Percentiles rank a stretch among this genome's conserved stretches.
Evolutionary conservation across 306 rosid genomes (phyloP).

Genomic region (Prunus campanulata): DNA sequence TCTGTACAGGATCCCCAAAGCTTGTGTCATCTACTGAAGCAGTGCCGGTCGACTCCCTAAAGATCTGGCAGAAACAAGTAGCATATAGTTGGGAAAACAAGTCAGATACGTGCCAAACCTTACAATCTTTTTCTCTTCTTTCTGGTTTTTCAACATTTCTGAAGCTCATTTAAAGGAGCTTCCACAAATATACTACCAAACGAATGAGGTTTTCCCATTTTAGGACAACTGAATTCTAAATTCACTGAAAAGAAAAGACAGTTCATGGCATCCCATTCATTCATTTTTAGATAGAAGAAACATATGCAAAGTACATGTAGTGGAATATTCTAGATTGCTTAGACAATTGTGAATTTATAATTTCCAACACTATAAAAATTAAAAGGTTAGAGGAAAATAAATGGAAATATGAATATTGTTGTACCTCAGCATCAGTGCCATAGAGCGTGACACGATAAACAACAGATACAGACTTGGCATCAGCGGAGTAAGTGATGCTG

Average conservation of each 20-base stretch:
- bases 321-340: neutral
- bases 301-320: neutral
- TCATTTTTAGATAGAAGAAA: neutral
- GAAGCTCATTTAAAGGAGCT: neutral
- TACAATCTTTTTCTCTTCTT: neutral
- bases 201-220: too few species aligned
- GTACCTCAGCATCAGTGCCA: conserved; percentile 90
- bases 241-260: neutral
- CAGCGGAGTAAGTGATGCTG: conserved; percentile 55
- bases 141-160: neutral
- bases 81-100: neutral
- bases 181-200: neutral
- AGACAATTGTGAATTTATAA: neutral
- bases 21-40: conserved; percentile 62
- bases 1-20: conserved; percentile 86
- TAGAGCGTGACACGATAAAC: conserved; percentile 83
- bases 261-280: neutral
- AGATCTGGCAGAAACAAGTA: conserved; percentile 44
- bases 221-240: neutral
- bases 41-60: conserved; percentile 79
- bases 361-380: neutral
- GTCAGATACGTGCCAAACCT: conserved; percentile 3
- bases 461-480: conserved; percentile 71
- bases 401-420: neutral
- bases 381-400: neutral